Base-by-base conservation (phyloP, 2,329 filamentous ascomycete genomes). In the Celoporthe dispersa region DNA sequence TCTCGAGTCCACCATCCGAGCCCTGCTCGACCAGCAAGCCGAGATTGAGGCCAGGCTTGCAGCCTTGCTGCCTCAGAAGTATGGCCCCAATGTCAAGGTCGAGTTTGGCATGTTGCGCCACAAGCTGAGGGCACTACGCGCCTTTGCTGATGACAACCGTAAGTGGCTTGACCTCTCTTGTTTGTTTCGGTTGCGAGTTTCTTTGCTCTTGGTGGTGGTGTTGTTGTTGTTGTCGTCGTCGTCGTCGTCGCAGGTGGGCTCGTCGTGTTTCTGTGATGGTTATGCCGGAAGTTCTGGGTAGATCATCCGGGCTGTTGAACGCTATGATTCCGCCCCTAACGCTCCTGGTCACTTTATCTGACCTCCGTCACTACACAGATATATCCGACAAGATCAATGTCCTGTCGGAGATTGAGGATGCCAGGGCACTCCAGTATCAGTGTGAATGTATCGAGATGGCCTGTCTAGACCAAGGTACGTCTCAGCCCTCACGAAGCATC, bases 391-490 rank as follows among this genome's bases (percentile, higher is more conserved):
- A 77, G 71, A 76, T 84, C 63, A 82, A 84, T 33, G 79, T 82
- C 72, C 77, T 87, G 68, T 88, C 85, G 67, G 85, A 87, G 72
- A 81, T 84, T 33, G 87, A 89, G 77, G 87, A 89, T 76, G 87
- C 87, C 35, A 82, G 87, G 68, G 81, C 82, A 51, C 78, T 88
- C 67, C 87, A 89, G 76, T 87, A 88, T 74, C 84, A 84, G 73
- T 88, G 86, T 78, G 87, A 89, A 78, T 87, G 85, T 76, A 84
- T 89, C 68, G 86, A 88, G 75, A 81, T 80, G 66, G 83, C 82
- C 68, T 85, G 86, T 74, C 76, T 86, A 71, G 82, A 84, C 25
- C 78, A 83, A 78, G 84, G 84, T 85, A 80, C 62, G 81, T 75
- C 59, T 28, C 25, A 48, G 64, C 53, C 55, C 19, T 41, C 33